Evolutionary conservation across 257 asterid species (phyloP), one percentile per base, ranked within the genome.

Genomic region (Solanum gracilifrons): DNA sequence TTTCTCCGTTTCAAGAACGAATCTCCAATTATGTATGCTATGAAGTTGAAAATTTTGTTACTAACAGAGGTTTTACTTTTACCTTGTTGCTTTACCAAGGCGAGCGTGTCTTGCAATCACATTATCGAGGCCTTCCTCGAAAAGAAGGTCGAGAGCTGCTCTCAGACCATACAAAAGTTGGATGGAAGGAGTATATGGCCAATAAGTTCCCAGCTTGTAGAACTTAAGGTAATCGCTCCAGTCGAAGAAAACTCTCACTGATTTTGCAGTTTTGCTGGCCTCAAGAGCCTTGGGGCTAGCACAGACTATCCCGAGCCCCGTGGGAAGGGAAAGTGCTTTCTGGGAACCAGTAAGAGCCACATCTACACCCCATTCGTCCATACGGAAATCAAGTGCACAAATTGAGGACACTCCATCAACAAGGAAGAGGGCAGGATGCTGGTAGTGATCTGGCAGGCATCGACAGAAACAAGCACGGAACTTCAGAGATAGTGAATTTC

Each of bases 161-260:
- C 96, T 91, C 1, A 97, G 92, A 41, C 99, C 99, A 80, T 97
- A 97, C 16, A 96, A 93, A 62, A 97, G 98, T 90, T 97, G 99
- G 89, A 97, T 93, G 86, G 99, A 97, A 87, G 99, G 99, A 46
- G 99, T 97, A 89, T 97, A 97, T 0, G 99, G 99, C 99, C 99
- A 97, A 89, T 95, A 97, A 29, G 99, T 94, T 68, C 99, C 99
- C 93, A 96, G 3, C 71, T 96, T 95, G 86, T 96, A 97, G 92
- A 95, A 96, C 95, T 92, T 97, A 90, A 97, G 89, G 95, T 97
- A 97, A 79, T 97, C 99, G 7, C 89, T 89, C 99, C 99, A 97
- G 87, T 97, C 99, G 48, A 97, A 97, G 98, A 97, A 97, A 77
- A 97, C 99, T 87, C 98, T 89, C 25, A 97, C 95, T 1, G 99